Percentiles rank a stretch among this genome's conserved stretches.
Evolutionary conservation across 2,329 filamentous ascomycete genomes (phyloP).

Genomic region (Neopestalotiopsis rosae): DNA sequence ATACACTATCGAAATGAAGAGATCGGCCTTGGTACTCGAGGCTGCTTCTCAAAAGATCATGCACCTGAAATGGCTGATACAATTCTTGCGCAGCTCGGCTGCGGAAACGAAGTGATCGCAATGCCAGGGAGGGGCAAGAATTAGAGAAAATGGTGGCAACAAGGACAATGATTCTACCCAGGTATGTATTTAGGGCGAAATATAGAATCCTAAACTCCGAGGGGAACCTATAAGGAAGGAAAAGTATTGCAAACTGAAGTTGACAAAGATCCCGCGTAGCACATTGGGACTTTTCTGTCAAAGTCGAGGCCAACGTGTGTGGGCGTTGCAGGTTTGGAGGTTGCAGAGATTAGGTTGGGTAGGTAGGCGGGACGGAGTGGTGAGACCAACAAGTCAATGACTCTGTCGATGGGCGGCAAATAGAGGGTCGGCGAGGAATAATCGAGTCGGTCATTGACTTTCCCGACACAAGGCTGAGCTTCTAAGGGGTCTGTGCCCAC

Average conservation of each 20-base stretch:
- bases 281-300: conserved; percentile 15
- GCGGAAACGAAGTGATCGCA: neutral
- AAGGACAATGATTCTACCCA: conserved; percentile 6
- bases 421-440: conserved; percentile 9
- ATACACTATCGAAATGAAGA: neutral
- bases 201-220: conserved; percentile 15
- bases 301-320: conserved; percentile 11
- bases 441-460: neutral
- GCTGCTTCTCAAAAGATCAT: conserved; percentile 9
- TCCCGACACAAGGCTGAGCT: conserved; percentile 7
- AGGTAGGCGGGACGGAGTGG: neutral
- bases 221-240: conserved; percentile 14
- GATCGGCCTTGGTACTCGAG: neutral
- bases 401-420: conserved; percentile 4
- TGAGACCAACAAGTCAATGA: neutral
- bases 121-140: conserved; percentile 7
- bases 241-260: conserved; percentile 9
- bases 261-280: conserved; percentile 3
- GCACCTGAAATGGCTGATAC: conserved; percentile 1
- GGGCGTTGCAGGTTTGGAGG: neutral
- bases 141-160: conserved; percentile 5
- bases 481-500: neutral
- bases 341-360: neutral
- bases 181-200: conserved; percentile 1
- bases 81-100: conserved; percentile 19